A percentile compares a stretch with the other conserved stretches of the same genome.
These are phyloP conservation scores for Fonsecaea pedrosoi DNA, from an alignment of 2,329 filamentous ascomycete species.

Conservation along the genomic window DNA sequence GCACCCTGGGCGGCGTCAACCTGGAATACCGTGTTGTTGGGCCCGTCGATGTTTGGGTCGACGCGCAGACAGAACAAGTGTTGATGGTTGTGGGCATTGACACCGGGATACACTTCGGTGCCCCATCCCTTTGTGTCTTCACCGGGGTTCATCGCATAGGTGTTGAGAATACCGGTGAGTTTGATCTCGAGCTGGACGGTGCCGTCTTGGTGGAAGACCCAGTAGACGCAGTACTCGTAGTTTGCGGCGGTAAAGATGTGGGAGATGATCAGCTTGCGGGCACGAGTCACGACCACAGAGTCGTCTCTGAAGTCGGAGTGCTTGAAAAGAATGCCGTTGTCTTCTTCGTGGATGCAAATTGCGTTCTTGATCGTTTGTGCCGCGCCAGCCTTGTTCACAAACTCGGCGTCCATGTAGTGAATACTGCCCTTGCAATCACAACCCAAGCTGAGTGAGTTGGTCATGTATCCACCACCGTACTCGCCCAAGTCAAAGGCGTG, in stretches of 20 bases:
- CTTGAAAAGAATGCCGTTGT: constrained; percentile 90
- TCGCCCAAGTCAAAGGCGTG: constrained; percentile 57
- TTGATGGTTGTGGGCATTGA: constrained; percentile 96
- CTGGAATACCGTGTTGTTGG: constrained; percentile 83
- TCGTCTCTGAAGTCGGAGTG: constrained; percentile 93
- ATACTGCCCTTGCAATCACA: constrained; percentile 82
- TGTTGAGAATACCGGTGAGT: constrained; percentile 91
- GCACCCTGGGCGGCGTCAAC: constrained; percentile 75
- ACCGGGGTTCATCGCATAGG: constrained; percentile 78
- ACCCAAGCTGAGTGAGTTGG: constrained; percentile 54
- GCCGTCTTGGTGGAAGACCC: constrained; percentile 91
- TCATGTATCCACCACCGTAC: constrained; percentile 58
- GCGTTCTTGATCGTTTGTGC: constrained; percentile 87
- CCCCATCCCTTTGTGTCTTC: constrained; percentile 89
- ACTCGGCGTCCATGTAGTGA: constrained; percentile 87
- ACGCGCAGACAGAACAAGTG: constrained; percentile 91
- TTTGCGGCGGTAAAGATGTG: constrained; percentile 96
- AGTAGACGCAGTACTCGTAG: constrained; percentile 89
- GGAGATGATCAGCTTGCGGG: constrained; percentile 82
- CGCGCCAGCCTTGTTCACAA: constrained; percentile 68
- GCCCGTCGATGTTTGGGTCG: constrained; percentile 85
- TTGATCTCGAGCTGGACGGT: constrained; percentile 92
- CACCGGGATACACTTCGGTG: constrained; percentile 86
- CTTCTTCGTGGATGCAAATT: constrained; percentile 94
- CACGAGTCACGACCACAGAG: constrained; percentile 82